Evolutionary conservation across 495 filamentous ascomycete species (phyloP), one percentile per base, ranked within the genome.

Genomic region (Hypoxylon trugodes): DNA sequence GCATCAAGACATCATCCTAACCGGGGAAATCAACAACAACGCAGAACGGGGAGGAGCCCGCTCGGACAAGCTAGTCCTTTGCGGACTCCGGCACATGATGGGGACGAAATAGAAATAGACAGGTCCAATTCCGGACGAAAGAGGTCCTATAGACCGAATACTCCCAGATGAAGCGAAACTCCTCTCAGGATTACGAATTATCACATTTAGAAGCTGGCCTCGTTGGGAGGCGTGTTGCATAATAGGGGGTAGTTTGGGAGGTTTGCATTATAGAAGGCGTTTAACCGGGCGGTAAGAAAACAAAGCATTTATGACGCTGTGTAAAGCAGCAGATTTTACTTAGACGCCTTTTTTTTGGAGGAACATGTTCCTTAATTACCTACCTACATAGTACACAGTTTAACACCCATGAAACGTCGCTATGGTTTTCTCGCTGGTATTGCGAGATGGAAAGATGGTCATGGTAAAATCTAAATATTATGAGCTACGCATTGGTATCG

Each of bases 41-140:
- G 63, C 24, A 53, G 57, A 35, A 42, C 68, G 6, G 64, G 57
- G 3, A 64, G 67, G 36, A 72, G 70, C 19, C 70, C 70, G 5
- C 70, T 72, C 13, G 56, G 64, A 7, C 52, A 48, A 9, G 35
- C 13, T n/a, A 63, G 52, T 33, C 48, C 37, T 6, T 36, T 35
- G 22, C 51, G 38, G 6, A 42, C 52, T 0, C 5, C 47, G 2
- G 25, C 25, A 1, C 2, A 36, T 0, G 46, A 61, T 4, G 10
- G 4, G 18, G 53, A 50, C 3, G 65, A 55, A 26, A 13, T 7
- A 21, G 64, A 63, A 7, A 37, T 38, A 48, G 53, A 63, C 1
- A 54, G 45, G 8, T 32, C 59, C 1, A 40, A 35, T 36, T 51
- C 62, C 28, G 33, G 63, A 16, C 33, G 35, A 3, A 57, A 18